Conservation (phyloP, 495 filamentous ascomycete genomes). For the Hypoxylon fuscum region DNA sequence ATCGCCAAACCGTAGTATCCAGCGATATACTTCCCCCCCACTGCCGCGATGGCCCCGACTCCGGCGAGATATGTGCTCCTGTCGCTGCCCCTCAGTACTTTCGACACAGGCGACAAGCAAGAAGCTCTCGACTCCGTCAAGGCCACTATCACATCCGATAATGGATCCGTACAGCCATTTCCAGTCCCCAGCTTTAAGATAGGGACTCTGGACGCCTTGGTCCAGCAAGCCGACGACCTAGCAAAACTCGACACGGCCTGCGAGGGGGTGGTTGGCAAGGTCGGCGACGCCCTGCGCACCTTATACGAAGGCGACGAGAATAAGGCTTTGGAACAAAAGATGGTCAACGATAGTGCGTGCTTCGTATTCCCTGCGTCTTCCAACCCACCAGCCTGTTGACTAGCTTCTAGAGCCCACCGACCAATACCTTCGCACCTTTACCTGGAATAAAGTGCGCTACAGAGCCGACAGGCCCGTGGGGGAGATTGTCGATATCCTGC, state of each 20-base stretch:
- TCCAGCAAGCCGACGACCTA: slow-evolving; percentile 95
- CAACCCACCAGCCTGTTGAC: slow-evolving; percentile 3
- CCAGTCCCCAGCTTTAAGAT: slow-evolving; percentile 95
- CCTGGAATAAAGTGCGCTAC: slow-evolving; percentile 98
- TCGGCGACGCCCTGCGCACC: slow-evolving; percentile 81
- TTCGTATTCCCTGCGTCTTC: neutral
- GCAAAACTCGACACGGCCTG: slow-evolving; percentile 84
- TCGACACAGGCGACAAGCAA: slow-evolving; percentile 73
- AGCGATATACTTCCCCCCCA: slow-evolving; percentile 5
- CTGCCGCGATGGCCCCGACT: slow-evolving; percentile 44
- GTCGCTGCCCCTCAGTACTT: slow-evolving; percentile 58
- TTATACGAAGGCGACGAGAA: slow-evolving; percentile 85
- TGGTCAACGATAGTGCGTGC: slow-evolving; percentile 90
- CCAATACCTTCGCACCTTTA: slow-evolving; percentile 86
- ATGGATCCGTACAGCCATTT: slow-evolving; percentile 80
- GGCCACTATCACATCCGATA: slow-evolving; percentile 74
- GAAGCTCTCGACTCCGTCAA: slow-evolving; percentile 81
- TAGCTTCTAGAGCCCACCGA: slow-evolving; percentile 80
- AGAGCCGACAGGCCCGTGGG: slow-evolving; percentile 86
- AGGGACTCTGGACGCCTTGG: slow-evolving; percentile 93
- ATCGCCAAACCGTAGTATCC: neutral
- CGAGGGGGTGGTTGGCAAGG: slow-evolving; percentile 84
- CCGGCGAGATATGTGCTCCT: slow-evolving; percentile 56
- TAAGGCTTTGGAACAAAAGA: slow-evolving; percentile 86
- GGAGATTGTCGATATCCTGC: slow-evolving; percentile 84